These are phyloP conservation scores for Pseudogymnoascus sp. DNA, from an alignment of 2,329 filamentous ascomycete species.

Conservation along the genomic window DNA sequence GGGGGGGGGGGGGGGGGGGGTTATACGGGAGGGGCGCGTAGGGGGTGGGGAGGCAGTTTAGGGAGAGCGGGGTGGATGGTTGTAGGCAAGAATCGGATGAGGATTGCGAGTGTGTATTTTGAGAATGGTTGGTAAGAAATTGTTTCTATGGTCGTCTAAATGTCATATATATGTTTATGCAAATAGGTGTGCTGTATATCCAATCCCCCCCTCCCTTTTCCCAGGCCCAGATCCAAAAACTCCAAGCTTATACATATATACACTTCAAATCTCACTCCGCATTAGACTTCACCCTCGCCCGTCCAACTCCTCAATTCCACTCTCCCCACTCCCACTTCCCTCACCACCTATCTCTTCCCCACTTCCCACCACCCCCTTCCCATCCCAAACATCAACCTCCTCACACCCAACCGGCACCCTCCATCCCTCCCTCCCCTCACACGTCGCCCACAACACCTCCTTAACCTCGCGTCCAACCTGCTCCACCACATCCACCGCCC, in stretches of 20 bases:
- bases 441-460: constrained; percentile 77
- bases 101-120: neutral
- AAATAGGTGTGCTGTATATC: neutral
- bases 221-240: neutral
- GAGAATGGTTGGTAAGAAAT: neutral
- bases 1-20: no score
- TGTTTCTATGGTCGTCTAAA: neutral
- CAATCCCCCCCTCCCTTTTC: neutral
- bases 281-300: neutral
- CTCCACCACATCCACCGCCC: constrained; percentile 82
- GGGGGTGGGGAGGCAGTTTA: neutral
- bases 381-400: constrained; percentile 19
- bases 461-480: constrained; percentile 74
- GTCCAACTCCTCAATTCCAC: neutral
- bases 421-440: constrained; percentile 28
- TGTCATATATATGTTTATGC: neutral
- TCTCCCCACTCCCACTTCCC: neutral
- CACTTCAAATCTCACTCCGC: neutral
- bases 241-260: neutral
- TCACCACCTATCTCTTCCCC: neutral
- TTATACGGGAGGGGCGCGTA: no score
- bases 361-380: neutral
- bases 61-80: neutral
- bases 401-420: constrained; percentile 25
- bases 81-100: neutral